Percentiles rank a stretch among this genome's conserved stretches.
These are phyloP conservation scores for Cyberlindnera samutprakarnensis DNA, from an alignment of 805 yeast genomes.

Conservation along the genomic window DNA sequence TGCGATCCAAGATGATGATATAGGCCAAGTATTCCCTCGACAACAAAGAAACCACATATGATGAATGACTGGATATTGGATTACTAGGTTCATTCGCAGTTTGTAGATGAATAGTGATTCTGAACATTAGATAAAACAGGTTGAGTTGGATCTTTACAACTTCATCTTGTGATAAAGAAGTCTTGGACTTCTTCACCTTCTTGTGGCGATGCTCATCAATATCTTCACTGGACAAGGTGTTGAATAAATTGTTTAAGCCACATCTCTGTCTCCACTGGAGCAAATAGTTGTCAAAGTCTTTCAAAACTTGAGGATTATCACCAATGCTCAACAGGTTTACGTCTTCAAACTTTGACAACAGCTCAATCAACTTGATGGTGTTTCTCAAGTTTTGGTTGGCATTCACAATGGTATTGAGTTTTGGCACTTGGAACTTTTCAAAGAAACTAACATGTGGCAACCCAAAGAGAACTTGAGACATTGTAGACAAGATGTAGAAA, in stretches of 20 bases:
- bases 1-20: conserved; percentile 12
- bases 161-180: conserved; percentile 13
- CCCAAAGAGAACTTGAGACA: conserved; percentile 17
- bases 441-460: conserved; percentile 19
- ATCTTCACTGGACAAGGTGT: conserved; percentile 8
- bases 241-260: conserved; percentile 9
- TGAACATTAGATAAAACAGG: conserved; percentile 6
- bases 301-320: conserved; percentile 14
- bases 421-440: conserved; percentile 23
- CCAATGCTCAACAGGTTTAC: conserved; percentile 13
- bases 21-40: conserved; percentile 13
- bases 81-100: conserved; percentile 5
- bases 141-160: conserved; percentile 22
- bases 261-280: conserved; percentile 13
- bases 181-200: conserved; percentile 9
- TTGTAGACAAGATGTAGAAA: conserved; percentile 26
- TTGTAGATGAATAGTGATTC: conserved; percentile 7
- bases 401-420: conserved; percentile 27
- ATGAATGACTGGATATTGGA: conserved; percentile 8
- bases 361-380: conserved; percentile 25
- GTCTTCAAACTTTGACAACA: conserved; percentile 19
- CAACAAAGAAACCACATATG: conserved; percentile 9
- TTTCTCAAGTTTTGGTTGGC: conserved; percentile 27
- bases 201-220: conserved; percentile 7
- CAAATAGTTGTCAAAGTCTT: conserved; percentile 11